Conservation (phyloP, 352 stramenopile genomes). For the Phytophthora pini region DNA sequence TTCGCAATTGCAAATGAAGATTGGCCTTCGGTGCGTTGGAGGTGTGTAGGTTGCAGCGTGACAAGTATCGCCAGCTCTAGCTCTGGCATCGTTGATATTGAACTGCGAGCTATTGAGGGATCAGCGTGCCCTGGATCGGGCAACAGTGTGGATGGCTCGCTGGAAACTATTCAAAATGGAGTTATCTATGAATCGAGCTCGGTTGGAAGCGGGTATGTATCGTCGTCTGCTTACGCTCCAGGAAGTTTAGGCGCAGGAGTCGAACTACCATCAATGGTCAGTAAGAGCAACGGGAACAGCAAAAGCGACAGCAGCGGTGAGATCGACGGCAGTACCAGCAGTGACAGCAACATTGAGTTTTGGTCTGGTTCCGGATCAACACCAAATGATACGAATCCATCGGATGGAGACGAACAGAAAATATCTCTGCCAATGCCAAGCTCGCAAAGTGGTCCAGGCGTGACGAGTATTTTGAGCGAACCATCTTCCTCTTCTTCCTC, state of each 20-base stretch:
- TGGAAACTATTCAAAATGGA: not conserved
- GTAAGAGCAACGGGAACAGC: not conserved
- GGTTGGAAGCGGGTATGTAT: not conserved
- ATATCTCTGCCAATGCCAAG: not conserved
- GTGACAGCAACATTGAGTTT: slow-evolving; percentile 1
- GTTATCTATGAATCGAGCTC: slow-evolving; percentile 4
- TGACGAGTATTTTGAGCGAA: not conserved
- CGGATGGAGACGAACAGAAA: slow-evolving; percentile 10
- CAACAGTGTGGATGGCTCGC: not conserved
- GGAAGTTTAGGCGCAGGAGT: slow-evolving; percentile 5
- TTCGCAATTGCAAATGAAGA: not conserved
- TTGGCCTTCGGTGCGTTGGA: slow-evolving; percentile 29
- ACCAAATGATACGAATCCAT: slow-evolving; percentile 1
- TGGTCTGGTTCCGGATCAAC: slow-evolving; percentile 1
- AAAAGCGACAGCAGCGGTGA: not conserved
- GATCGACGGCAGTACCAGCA: not conserved
- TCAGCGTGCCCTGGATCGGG: not conserved
- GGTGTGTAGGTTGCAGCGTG: slow-evolving; percentile 24
- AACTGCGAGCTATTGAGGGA: not conserved
- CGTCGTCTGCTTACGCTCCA: not conserved
- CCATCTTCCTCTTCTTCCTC: slow-evolving; percentile 2
- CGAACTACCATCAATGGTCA: slow-evolving; percentile 1
- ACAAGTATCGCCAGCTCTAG: not conserved
- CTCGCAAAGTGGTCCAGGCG: not conserved
- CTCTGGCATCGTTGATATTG: not conserved